These are phyloP conservation scores for Aurifilum marmelostoma DNA, from an alignment of 2,329 filamentous ascomycete species.

Conservation along the genomic window DNA sequence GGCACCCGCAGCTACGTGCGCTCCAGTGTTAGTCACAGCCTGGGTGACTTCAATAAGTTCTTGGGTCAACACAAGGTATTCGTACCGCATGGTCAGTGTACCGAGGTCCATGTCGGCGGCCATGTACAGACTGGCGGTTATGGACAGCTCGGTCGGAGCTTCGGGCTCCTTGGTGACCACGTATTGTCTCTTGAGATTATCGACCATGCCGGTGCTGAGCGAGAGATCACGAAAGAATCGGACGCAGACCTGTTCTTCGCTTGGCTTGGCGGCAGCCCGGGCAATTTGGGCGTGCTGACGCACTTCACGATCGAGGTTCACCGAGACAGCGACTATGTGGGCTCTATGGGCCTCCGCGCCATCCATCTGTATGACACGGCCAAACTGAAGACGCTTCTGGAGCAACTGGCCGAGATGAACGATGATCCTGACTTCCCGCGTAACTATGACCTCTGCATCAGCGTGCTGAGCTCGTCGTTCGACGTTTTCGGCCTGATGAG, in stretches of 20 bases:
- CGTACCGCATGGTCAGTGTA: conserved; percentile 51
- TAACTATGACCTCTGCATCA: conserved; percentile 52
- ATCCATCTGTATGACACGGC: conserved; percentile 46
- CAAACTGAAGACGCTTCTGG: conserved; percentile 43
- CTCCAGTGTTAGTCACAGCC: conserved; percentile 45
- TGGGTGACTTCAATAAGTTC: conserved; percentile 49
- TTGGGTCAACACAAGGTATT: conserved; percentile 46
- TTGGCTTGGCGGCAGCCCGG: conserved; percentile 59
- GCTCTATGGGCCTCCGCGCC: conserved; percentile 47
- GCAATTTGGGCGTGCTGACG: conserved; percentile 59
- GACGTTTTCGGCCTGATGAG: conserved; percentile 42
- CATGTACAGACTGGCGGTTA: conserved; percentile 54
- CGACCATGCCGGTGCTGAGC: conserved; percentile 48
- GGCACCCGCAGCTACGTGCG: conserved; percentile 42
- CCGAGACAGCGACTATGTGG: conserved; percentile 37
- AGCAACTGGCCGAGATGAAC: conserved; percentile 47
- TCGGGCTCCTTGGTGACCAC: conserved; percentile 59
- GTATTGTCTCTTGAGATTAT: conserved; percentile 53
- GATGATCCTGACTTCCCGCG: conserved; percentile 47
- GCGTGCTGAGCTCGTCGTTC: conserved; percentile 45
- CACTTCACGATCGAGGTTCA: conserved; percentile 53
- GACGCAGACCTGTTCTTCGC: conserved; percentile 64
- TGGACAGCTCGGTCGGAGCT: conserved; percentile 50
- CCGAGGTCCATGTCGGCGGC: conserved; percentile 46
- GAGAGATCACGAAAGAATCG: conserved; percentile 50